A percentile compares a stretch with the other conserved stretches of the same genome.
phyloP scores from a whole-genome alignment of 306 rosid genomes.

The Hippophae rhamnoides region DNA sequence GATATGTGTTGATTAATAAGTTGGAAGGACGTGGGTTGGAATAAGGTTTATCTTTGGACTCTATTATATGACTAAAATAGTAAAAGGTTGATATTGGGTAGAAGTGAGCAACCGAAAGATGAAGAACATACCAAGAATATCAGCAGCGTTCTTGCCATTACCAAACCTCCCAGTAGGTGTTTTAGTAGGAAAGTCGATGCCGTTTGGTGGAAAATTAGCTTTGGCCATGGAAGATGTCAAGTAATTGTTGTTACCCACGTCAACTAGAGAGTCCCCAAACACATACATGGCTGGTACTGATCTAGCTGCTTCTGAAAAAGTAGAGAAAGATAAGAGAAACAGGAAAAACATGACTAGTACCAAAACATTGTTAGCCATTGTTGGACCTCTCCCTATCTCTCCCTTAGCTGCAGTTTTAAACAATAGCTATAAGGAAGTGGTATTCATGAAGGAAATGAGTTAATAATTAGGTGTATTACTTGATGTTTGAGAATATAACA shows the following conservation, averaged over 20 bases:
- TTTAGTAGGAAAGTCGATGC: background rate
- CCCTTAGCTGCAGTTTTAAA: too few species aligned
- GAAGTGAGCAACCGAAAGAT: too few species aligned
- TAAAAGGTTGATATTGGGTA: too few species aligned
- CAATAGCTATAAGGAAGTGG: too few species aligned
- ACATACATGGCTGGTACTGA: background rate
- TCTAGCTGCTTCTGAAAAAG: background rate
- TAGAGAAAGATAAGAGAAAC: background rate
- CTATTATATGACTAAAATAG: too few species aligned
- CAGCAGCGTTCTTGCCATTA: slow-evolving; percentile 7
- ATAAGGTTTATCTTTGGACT: too few species aligned
- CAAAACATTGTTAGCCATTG: background rate
- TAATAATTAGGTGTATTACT: too few species aligned
- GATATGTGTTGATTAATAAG: too few species aligned
- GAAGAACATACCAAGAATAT: slow-evolving; percentile 3
- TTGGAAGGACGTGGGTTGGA: too few species aligned
- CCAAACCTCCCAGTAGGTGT: background rate
- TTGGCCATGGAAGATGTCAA: background rate
- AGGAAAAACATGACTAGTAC: background rate
- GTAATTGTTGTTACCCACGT: background rate
- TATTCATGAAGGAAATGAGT: too few species aligned
- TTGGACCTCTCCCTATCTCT: too few species aligned
- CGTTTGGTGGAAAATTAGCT: background rate
- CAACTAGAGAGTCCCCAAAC: slow-evolving; percentile 1
- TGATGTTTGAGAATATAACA: too few species aligned